Base-by-base conservation (phyloP, 108 stramenopile genomes). In the Parmales sp. region DNA sequence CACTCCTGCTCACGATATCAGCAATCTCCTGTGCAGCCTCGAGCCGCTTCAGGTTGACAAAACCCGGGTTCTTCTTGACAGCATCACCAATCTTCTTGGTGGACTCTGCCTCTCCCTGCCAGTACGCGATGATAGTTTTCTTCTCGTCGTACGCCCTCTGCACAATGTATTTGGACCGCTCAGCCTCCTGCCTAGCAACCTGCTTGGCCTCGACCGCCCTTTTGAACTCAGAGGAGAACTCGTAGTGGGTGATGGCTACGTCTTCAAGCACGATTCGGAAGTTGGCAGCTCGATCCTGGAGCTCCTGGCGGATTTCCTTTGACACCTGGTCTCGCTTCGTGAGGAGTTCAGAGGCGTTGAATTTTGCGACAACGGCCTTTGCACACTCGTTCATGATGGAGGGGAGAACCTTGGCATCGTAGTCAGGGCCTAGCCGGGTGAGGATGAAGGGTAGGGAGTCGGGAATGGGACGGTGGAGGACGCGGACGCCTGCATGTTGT, bases 191-290 rank as follows among this genome's bases (percentile, higher is more conserved):
- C 82, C 68, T 83, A 77, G 82, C 81, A 68, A 96, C 98, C 78
- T 99, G 98, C 88, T 99, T 99, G 38, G 94, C 92, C 83, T 99
- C 99, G 22, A 99, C 97, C 38, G 99, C 99, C 38, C 84, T 84
- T 25, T 95, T 95, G 78, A 98, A 99, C 80, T 99, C 99, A 39
- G 91, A 85, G 70, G 90, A 92, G 87, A 99, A 99, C 38, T 85
- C 76, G 75, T 98, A 84, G 77, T 99, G 96, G 2, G 99, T 99
- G 75, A 99, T 97, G 48, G 97, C 92, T 20, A 97, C 94, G 86
- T 99, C 99, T 78, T 99, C 95, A 39, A 84, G 74, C 44, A 78
- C 36, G 63, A 84, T 81, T 18, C 20, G 49, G 23, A 50, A 19
- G 11, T 7, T 16, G 49, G 73, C 66, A 20, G 95, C 93, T 48